Base-by-base conservation (phyloP, 352 stramenopile genomes). In the Globisporangium lucens region DNA sequence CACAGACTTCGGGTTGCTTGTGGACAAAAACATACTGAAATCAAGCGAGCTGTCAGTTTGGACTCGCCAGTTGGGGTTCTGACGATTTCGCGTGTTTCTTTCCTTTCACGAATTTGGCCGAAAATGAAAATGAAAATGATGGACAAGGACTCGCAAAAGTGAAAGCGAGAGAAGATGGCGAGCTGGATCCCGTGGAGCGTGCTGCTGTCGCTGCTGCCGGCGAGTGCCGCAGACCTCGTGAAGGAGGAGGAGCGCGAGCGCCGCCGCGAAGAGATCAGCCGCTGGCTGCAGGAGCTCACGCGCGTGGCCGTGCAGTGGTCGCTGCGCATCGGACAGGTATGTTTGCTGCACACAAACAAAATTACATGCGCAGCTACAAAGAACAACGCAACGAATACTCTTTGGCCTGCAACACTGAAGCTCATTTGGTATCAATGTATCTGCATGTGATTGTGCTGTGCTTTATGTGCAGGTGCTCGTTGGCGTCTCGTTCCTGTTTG, bases 161-260 rank as follows among this genome's bases (percentile, higher is more conserved):
- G 5, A 33, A 33, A 33, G 30, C 30, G 30, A 33, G 30, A 33
- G 30, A 72, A 43, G 30, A 62, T 63, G 36, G 62, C 70, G 60
- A 68, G 56, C 65, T 79, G 73, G 77, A 65, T 83, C 30, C 80
- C 82, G 24, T 89, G 83, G 83, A 74, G 74, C 61, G 53, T 89
- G 65, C 68, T 82, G 71, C 71, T 85, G 58, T 65, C 77, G 66
- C 63, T 91, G 62, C 70, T 90, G 59, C 81, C 81, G 12, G 66
- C 78, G 9, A 65, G 70, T 35, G 78, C 73, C 22, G 83, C 76
- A 6, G 75, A 85, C 30, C 36, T 83, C 1, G 60, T 87, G 15
- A 61, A 90, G 62, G 79, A 89, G 51, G 68, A 65, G 49, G 72
- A 84, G 71, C 80, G 83, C 38, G 75, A 78, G 47, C 74, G 77